phyloP scores from a whole-genome alignment of 176 grass and related monocot genomes.

The Cenchrus fungigraminus region DNA sequence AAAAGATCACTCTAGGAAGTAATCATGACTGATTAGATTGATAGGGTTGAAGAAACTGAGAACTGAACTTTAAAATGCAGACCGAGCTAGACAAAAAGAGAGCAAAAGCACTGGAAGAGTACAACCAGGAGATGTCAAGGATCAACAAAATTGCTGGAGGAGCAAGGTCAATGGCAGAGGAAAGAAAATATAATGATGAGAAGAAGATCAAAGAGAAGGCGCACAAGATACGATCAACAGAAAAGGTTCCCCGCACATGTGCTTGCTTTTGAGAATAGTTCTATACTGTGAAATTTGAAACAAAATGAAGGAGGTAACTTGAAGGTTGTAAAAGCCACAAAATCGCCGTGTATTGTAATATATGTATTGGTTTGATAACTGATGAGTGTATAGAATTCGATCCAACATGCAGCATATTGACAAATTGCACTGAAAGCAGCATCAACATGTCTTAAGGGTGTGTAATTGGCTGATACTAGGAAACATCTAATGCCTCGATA shows the following conservation, averaged over 20 bases:
- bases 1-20: not conserved
- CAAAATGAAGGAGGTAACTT: not conserved
- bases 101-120: constrained; percentile 49
- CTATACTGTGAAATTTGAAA: constrained; percentile 33
- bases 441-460: constrained; percentile 12
- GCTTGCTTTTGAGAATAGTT: constrained; percentile 54
- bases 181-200: constrained; percentile 72
- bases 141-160: constrained; percentile 65
- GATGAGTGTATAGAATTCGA: constrained; percentile 12
- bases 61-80: constrained; percentile 55
- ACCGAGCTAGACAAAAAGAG: constrained; percentile 48
- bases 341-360: constrained; percentile 22
- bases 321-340: not conserved
- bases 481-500: not conserved
- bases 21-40: constrained; percentile 22
- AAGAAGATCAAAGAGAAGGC: constrained; percentile 65
- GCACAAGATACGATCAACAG: constrained; percentile 52
- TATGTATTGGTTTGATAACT: constrained; percentile 27
- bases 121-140: constrained; percentile 60
- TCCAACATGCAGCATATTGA: constrained; percentile 5
- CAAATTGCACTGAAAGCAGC: not conserved
- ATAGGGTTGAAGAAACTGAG: not conserved
- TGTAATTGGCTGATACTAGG: not conserved
- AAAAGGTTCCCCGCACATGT: constrained; percentile 49
- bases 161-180: constrained; percentile 54